Evolutionary conservation across 257 asterid species (phyloP).

Genomic region (Ligustrum vulgare): DNA sequence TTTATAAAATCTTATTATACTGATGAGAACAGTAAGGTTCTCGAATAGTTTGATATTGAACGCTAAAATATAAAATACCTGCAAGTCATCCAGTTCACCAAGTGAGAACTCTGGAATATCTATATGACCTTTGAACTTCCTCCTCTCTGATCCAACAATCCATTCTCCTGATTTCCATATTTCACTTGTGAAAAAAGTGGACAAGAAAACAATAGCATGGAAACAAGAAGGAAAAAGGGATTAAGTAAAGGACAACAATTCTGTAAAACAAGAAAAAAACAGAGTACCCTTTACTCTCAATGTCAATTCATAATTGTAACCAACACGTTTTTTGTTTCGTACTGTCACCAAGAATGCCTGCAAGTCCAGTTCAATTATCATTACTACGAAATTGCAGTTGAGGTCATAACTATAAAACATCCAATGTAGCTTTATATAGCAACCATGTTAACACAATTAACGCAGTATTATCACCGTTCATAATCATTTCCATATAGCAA

Average conservation of each 20-base stretch:
- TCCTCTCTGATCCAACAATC: constrained; percentile 73
- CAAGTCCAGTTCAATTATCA: constrained; percentile 16
- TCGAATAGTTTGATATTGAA: no score
- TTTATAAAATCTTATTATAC: not conserved
- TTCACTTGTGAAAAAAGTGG: not conserved
- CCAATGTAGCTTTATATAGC: not conserved
- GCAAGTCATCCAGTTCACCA: constrained; percentile 90
- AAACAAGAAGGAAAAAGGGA: no score
- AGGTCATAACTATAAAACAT: not conserved
- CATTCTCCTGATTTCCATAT: constrained; percentile 66
- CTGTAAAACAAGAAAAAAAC: no score
- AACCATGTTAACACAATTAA: not conserved
- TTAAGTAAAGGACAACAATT: not conserved
- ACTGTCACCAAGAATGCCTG: constrained; percentile 93
- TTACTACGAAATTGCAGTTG: not conserved
- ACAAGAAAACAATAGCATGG: not conserved
- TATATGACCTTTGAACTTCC: constrained; percentile 65
- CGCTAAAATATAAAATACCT: constrained; percentile 39
- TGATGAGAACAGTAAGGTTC: not conserved
- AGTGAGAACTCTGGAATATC: constrained; percentile 80
- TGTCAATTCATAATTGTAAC: constrained; percentile 84
- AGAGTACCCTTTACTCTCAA: constrained; percentile 63
- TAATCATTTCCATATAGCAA: not conserved
- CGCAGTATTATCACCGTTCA: not conserved
- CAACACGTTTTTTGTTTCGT: constrained; percentile 92